Percentiles rank a stretch among this genome's conserved stretches.
phyloP scores from a whole-genome alignment of 2,329 filamentous ascomycete genomes.

The Penicillium thymicola region DNA sequence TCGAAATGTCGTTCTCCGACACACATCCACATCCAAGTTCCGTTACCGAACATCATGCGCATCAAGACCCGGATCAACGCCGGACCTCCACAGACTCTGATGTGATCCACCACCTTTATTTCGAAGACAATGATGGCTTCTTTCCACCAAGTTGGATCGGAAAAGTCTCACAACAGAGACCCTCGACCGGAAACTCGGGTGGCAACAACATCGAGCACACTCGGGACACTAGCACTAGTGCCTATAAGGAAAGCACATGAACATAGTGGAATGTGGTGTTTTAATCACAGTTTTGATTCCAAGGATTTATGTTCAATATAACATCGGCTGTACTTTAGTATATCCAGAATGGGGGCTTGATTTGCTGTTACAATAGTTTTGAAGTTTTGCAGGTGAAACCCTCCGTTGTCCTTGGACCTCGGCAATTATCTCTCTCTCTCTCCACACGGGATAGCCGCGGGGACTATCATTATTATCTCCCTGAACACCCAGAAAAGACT shows the following conservation, averaged over 20 bases:
- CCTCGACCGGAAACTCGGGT: conserved; percentile 7
- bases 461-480: neutral
- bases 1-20: neutral
- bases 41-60: neutral
- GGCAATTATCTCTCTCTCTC: neutral
- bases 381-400: neutral
- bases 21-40: neutral
- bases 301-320: neutral
- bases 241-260: neutral
- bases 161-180: conserved; percentile 12
- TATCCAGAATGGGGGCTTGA: neutral
- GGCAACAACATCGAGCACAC: neutral
- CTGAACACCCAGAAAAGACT: neutral
- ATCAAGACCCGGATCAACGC: neutral
- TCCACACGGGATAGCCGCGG: neutral
- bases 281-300: neutral
- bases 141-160: conserved; percentile 32
- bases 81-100: conserved; percentile 16
- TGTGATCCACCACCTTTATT: conserved; percentile 34
- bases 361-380: neutral
- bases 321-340: neutral
- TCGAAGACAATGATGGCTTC: conserved; percentile 36
- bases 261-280: neutral
- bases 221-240: neutral
- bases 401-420: neutral